These are phyloP conservation scores for Alternaria alternata DNA, from an alignment of 2,329 filamentous ascomycete species.

Conservation along the genomic window DNA sequence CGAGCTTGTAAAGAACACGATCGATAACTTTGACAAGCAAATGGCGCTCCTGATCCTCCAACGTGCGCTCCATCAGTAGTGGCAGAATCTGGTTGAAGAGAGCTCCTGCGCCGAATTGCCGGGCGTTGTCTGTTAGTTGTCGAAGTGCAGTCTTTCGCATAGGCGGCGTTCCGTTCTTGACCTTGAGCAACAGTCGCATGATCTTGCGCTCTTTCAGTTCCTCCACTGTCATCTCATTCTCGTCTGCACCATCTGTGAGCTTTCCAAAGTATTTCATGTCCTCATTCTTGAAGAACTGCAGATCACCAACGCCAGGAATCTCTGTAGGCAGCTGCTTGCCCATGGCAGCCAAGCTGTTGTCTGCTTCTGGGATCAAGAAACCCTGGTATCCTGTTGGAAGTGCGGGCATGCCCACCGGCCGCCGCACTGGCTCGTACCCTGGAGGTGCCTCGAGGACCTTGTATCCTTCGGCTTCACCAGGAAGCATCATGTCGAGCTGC, in stretches of 20 bases:
- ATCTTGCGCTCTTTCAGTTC: conserved; percentile 98
- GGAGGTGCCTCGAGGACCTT: conserved; percentile 89
- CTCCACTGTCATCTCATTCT: conserved; percentile 90
- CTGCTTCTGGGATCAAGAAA: conserved; percentile 98
- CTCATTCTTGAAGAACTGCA: conserved; percentile 98
- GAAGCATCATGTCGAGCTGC: conserved; percentile 90
- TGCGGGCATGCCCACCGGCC: conserved; percentile 77
- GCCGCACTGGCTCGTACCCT: conserved; percentile 84
- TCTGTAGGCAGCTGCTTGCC: conserved; percentile 94
- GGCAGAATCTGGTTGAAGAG: conserved; percentile 98
- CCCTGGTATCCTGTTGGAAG: conserved; percentile 74
- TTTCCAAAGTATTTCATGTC: conserved; percentile 99
- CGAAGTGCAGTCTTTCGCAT: conserved; percentile 98
- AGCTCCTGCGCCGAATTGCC: conserved; percentile 91
- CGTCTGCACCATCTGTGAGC: conserved; percentile 90
- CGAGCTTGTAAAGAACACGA: conserved; percentile 96
- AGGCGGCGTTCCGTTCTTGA: conserved; percentile 98
- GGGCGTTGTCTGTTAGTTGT: conserved; percentile 96
- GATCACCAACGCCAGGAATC: conserved; percentile 92
- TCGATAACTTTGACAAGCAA: conserved; percentile 99
- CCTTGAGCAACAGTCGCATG: conserved; percentile 94
- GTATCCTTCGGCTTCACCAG: conserved; percentile 88
- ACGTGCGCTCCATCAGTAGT: conserved; percentile 94
- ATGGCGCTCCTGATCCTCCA: conserved; percentile 98
- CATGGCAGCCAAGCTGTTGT: conserved; percentile 75